These are phyloP conservation scores for Thamnidium elegans DNA, from an alignment of 192 early-diverging fungal species.

Conservation along the genomic window DNA sequence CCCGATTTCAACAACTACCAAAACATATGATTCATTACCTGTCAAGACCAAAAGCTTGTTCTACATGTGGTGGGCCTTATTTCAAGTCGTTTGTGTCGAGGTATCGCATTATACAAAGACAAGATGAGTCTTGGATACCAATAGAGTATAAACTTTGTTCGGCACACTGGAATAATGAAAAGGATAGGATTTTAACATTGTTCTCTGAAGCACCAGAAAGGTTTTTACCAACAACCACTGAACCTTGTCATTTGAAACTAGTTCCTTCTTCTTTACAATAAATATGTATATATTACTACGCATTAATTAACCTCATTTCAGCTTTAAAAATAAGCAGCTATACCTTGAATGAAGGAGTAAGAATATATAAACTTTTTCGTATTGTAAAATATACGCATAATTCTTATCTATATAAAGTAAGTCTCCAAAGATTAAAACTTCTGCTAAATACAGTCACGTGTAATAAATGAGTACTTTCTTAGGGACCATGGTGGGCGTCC, in stretches of 20 bases:
- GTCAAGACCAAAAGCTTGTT: conserved; percentile 55
- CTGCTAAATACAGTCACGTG: too few relatives aligned
- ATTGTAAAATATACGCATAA: too few relatives aligned
- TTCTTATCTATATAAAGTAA: too few relatives aligned
- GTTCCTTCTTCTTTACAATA: neutral
- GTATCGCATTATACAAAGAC: conserved; percentile 62
- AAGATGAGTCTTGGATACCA: conserved; percentile 49
- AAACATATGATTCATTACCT: conserved; percentile 66
- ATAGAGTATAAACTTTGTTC: conserved; percentile 71
- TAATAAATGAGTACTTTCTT: too few relatives aligned
- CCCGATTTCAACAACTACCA: conserved; percentile 17
- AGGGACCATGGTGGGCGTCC: too few relatives aligned
- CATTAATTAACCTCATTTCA: too few relatives aligned
- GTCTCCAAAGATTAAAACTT: too few relatives aligned
- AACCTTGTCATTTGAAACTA: neutral
- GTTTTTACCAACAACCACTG: neutral
- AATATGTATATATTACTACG: too few relatives aligned
- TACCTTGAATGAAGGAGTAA: too few relatives aligned
- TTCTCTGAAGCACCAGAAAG: conserved; percentile 35
- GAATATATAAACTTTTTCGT: too few relatives aligned
- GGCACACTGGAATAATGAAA: conserved; percentile 73
- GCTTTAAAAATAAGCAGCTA: too few relatives aligned
- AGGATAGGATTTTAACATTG: conserved; percentile 61
- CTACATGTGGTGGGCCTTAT: conserved; percentile 79
- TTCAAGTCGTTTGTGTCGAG: conserved; percentile 60